A percentile compares a stretch with the other conserved stretches of the same genome.
Evolutionary conservation across 2,329 filamentous ascomycete species (phyloP).

Genomic region (Aspergillus quadricinctus): DNA sequence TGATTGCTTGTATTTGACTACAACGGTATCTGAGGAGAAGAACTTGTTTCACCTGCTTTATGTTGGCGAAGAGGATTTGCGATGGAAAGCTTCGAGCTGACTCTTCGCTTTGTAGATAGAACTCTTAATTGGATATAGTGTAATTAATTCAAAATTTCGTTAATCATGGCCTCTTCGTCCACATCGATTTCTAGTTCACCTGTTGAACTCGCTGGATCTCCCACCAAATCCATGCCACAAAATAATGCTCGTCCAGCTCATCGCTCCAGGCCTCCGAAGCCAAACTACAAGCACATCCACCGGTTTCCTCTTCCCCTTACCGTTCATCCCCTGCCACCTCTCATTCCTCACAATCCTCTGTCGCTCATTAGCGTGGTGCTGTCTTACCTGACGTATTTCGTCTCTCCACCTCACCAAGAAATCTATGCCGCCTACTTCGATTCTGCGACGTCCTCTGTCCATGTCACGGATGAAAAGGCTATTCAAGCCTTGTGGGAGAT

Average conservation of each 20-base stretch:
- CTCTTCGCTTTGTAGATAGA: conserved; percentile 21
- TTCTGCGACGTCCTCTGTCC: conserved; percentile 73
- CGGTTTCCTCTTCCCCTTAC: conserved; percentile 73
- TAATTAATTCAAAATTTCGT: conserved; percentile 21
- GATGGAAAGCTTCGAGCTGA: conserved; percentile 20
- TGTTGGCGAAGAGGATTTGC: background rate
- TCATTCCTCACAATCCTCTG: conserved; percentile 89
- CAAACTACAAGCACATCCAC: conserved; percentile 73
- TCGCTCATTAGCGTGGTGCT: conserved; percentile 78
- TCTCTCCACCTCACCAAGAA: conserved; percentile 58
- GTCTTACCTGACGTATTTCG: conserved; percentile 68
- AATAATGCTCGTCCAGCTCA: conserved; percentile 19
- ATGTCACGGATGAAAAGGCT: conserved; percentile 71
- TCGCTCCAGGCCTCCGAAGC: conserved; percentile 30
- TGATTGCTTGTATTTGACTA: conserved; percentile 68
- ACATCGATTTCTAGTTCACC: conserved; percentile 15
- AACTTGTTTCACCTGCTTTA: conserved; percentile 12
- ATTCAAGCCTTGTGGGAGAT: conserved; percentile 88
- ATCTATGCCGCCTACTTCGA: conserved; percentile 75
- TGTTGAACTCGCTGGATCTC: conserved; percentile 6
- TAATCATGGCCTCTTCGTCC: conserved; percentile 26
- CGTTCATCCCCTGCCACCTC: conserved; percentile 76
- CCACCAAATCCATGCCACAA: conserved; percentile 13
- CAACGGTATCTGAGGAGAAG: conserved; percentile 89
- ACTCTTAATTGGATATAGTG: conserved; percentile 13